Percentiles rank a stretch among this genome's conserved stretches.
phyloP scores from a whole-genome alignment of 176 grass and related monocot genomes.

The Themeda triandra region DNA sequence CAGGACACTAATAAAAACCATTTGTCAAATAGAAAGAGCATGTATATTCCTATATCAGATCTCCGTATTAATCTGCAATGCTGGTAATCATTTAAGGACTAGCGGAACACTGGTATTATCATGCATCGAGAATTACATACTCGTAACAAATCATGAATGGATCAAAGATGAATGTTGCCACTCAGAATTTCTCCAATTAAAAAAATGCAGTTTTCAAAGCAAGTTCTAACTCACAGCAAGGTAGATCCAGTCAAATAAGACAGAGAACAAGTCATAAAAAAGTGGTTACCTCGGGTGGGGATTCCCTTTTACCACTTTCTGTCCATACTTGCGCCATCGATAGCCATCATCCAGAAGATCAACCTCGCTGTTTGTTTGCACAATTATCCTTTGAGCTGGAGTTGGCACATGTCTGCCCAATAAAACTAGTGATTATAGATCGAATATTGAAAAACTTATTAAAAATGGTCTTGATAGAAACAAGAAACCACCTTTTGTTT shows the following conservation, averaged over 20 bases:
- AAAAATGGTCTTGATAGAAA: constrained; percentile 14
- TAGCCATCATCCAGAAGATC: constrained; percentile 98
- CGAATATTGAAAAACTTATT: not conserved
- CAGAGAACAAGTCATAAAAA: constrained; percentile 4
- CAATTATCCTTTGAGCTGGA: constrained; percentile 80
- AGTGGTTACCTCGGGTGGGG: constrained; percentile 75
- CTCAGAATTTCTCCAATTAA: constrained; percentile 20
- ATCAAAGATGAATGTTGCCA: not conserved
- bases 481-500: constrained; percentile 64
- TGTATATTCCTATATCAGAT: not conserved
- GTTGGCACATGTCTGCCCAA: constrained; percentile 41
- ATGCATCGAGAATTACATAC: not conserved
- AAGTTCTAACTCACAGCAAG: not conserved
- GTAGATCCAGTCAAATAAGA: not conserved
- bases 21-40: not conserved
- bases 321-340: constrained; percentile 92
- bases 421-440: constrained; percentile 29
- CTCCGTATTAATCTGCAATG: not conserved
- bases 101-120: not conserved
- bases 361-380: constrained; percentile 90
- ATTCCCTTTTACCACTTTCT: constrained; percentile 97
- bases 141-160: not conserved
- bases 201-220: constrained; percentile 13
- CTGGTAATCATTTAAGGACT: constrained; percentile 10
- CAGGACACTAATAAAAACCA: not conserved